phyloP scores from a whole-genome alignment of 2,329 filamentous ascomycete species.

The Ceratocystis albifundus region DNA sequence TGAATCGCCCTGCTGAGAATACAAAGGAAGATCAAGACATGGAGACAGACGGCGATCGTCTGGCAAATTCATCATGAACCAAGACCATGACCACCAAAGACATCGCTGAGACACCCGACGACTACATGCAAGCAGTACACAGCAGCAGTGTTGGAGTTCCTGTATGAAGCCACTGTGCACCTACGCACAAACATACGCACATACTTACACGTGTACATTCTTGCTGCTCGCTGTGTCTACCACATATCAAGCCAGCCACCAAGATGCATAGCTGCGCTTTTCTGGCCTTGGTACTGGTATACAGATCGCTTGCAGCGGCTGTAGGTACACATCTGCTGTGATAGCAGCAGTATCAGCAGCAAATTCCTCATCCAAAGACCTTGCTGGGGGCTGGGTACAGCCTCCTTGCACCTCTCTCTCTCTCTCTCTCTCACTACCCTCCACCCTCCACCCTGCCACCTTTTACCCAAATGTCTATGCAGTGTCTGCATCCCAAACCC shows the following conservation, averaged over 20 bases:
- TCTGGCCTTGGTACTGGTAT: too few species aligned
- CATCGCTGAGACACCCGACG: too few species aligned
- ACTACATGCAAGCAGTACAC: too few species aligned
- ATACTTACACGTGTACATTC: neutral
- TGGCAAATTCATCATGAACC: too few species aligned
- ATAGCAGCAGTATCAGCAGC: neutral
- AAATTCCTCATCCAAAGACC: neutral
- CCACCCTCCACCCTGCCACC: too few species aligned
- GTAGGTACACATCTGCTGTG: constrained; percentile 2
- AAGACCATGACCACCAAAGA: too few species aligned
- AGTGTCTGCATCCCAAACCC: neutral
- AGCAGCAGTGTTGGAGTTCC: neutral
- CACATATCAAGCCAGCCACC: too few species aligned
- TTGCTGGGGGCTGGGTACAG: neutral
- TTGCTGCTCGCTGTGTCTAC: neutral
- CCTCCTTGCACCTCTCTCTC: neutral
- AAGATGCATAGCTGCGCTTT: too few species aligned
- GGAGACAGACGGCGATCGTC: neutral
- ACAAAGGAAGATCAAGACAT: neutral
- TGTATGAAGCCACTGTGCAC: neutral
- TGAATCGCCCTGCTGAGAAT: neutral
- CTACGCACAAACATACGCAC: neutral
- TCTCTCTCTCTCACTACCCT: neutral
- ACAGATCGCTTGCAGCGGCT: neutral
- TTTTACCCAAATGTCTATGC: neutral